phyloP scores from a whole-genome alignment of 352 stramenopile species.

The Pythium aristosporum region DNA sequence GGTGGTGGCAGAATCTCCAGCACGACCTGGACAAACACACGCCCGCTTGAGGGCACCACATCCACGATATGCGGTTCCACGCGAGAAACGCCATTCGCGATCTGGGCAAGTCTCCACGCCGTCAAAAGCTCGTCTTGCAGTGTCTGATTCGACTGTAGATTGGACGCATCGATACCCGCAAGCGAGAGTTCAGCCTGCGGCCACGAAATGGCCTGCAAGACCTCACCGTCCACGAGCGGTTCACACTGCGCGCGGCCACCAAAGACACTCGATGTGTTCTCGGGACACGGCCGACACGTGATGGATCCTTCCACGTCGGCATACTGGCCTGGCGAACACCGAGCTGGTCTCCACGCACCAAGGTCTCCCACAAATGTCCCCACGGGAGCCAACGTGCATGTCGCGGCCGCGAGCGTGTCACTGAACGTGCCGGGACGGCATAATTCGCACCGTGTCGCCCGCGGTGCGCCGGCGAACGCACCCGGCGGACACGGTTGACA shows the following conservation, averaged over 20 bases:
- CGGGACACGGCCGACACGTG: constrained; percentile 32
- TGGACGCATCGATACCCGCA: neutral
- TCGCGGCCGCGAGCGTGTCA: constrained; percentile 19
- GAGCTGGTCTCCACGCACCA: constrained; percentile 29
- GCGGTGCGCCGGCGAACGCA: constrained; percentile 24
- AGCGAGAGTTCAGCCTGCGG: constrained; percentile 8
- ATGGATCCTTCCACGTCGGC: constrained; percentile 23
- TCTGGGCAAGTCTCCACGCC: constrained; percentile 11
- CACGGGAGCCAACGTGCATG: constrained; percentile 31
- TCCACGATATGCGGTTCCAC: constrained; percentile 20
- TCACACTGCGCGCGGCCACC: constrained; percentile 31
- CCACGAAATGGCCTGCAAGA: constrained; percentile 39
- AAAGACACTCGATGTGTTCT: constrained; percentile 34
- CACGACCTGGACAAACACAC: constrained; percentile 7
- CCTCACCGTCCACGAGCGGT: constrained; percentile 33
- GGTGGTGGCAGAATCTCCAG: constrained; percentile 17
- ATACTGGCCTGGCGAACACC: constrained; percentile 34
- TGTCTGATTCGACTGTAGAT: constrained; percentile 2
- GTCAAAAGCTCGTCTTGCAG: constrained; percentile 5
- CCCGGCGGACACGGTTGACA: constrained; percentile 35
- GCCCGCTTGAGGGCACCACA: neutral
- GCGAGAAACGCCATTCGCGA: constrained; percentile 5
- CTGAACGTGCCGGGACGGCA: constrained; percentile 43
- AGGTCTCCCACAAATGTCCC: constrained; percentile 37
- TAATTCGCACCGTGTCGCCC: constrained; percentile 24